Evolutionary conservation across 805 yeast species (phyloP).

Genomic region (Zygoascus flipseniorum): DNA sequence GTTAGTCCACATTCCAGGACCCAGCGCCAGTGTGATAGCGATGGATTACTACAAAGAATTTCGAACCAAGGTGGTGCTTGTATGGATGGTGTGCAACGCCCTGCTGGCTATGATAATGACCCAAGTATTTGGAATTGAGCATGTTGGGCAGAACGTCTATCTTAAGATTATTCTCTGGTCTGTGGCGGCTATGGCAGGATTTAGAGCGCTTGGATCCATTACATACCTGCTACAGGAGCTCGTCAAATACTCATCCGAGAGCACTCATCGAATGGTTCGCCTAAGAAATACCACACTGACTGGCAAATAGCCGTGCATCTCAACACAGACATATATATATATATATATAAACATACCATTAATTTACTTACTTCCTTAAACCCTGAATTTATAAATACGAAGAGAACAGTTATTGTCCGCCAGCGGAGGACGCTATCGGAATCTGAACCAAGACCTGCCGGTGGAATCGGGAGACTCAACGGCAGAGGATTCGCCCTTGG

Average conservation of each 20-base stretch:
- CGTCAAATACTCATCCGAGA: slow-evolving; percentile 15
- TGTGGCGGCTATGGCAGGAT: slow-evolving; percentile 73
- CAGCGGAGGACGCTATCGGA: neutral
- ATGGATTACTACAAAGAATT: slow-evolving; percentile 93
- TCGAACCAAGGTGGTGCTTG: slow-evolving; percentile 87
- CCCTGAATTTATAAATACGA: neutral
- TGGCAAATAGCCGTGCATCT: neutral
- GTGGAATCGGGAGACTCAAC: neutral
- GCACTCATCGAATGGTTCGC: neutral
- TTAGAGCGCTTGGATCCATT: slow-evolving; percentile 77
- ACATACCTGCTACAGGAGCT: slow-evolving; percentile 48
- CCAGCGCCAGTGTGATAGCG: slow-evolving; percentile 29
- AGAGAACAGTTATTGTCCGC: neutral
- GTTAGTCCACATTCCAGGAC: slow-evolving; percentile 40
- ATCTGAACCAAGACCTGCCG: slow-evolving; percentile 1
- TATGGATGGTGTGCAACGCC: slow-evolving; percentile 84
- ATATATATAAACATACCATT: neutral
- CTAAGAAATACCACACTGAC: neutral
- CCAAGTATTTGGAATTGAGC: slow-evolving; percentile 66
- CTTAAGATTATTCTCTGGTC: slow-evolving; percentile 83
- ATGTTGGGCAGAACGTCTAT: slow-evolving; percentile 62
- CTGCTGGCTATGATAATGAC: slow-evolving; percentile 79
- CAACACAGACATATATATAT: neutral
- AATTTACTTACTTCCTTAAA: neutral
- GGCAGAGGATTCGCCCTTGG: neutral